phyloP scores from a whole-genome alignment of 108 stramenopile species.

The Craspedostauros australis region DNA sequence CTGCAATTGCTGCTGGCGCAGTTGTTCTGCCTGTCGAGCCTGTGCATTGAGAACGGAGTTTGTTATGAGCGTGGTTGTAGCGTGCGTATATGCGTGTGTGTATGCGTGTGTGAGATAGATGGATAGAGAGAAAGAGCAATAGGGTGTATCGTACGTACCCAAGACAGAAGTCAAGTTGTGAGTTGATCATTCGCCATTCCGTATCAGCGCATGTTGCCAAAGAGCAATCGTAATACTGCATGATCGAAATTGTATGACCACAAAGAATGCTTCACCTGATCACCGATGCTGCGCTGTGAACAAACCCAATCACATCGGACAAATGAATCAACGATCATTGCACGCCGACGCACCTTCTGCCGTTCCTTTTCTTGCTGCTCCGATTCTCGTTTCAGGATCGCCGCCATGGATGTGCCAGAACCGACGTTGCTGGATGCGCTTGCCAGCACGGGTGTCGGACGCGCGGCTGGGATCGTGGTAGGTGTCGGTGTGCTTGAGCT shows the following conservation, averaged over 20 bases:
- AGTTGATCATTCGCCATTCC: no score
- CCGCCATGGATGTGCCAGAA: constrained; percentile 82
- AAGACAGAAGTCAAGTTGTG: no score
- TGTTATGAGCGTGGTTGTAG: no score
- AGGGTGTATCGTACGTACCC: neutral
- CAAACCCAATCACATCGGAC: no score
- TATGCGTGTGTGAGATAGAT: constrained; percentile 7
- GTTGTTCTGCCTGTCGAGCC: constrained; percentile 34
- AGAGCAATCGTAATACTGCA: no score
- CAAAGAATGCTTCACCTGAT: no score
- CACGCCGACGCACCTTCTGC: constrained; percentile 32
- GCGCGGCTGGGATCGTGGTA: constrained; percentile 43
- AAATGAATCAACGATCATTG: no score
- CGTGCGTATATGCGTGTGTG: no score
- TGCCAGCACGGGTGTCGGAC: constrained; percentile 29
- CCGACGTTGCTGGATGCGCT: constrained; percentile 38
- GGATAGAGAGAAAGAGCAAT: neutral
- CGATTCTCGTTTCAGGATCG: constrained; percentile 81
- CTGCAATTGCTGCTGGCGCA: constrained; percentile 53
- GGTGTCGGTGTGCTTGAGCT: constrained; percentile 18
- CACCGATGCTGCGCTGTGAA: no score
- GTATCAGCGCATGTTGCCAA: no score
- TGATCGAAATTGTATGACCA: no score
- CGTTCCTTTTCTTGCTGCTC: constrained; percentile 83
- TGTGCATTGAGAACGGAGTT: neutral